phyloP scores from a whole-genome alignment of 2,329 filamentous ascomycete species.

The Trichoderma pleuroti region DNA sequence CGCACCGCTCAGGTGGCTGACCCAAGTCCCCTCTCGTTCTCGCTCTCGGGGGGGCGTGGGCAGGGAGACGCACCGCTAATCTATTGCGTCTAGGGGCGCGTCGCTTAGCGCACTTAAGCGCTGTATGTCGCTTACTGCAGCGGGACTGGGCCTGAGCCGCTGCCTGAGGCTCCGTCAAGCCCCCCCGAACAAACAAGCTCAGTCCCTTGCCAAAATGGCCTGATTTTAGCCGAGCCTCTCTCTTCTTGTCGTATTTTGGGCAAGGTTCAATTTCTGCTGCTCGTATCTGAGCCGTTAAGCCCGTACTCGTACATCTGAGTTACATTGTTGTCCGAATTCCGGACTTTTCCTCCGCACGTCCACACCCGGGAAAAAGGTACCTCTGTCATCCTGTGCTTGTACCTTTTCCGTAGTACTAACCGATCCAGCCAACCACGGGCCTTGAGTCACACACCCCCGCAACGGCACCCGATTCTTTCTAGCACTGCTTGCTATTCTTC shows the following conservation, averaged over 20 bases:
- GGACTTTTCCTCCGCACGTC: background rate
- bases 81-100: conserved; percentile 12
- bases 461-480: background rate
- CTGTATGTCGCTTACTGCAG: conserved; percentile 17
- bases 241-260: background rate
- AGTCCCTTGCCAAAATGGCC: background rate
- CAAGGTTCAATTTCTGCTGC: background rate
- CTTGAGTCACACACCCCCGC: background rate
- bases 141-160: background rate
- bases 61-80: background rate
- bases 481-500: background rate
- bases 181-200: background rate
- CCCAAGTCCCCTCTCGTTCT: background rate
- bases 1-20: background rate
- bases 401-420: background rate
- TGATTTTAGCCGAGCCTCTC: conserved; percentile 6
- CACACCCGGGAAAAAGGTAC: background rate
- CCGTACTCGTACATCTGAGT: background rate
- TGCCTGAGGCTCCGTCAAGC: background rate
- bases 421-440: background rate
- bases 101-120: conserved; percentile 21
- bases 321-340: background rate
- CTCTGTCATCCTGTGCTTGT: background rate
- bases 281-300: background rate
- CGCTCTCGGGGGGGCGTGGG: background rate